Evolutionary conservation across 208 protist genomes (phyloP), one percentile per base, ranked within the genome.

Genomic region (Polymyxa betae): DNA sequence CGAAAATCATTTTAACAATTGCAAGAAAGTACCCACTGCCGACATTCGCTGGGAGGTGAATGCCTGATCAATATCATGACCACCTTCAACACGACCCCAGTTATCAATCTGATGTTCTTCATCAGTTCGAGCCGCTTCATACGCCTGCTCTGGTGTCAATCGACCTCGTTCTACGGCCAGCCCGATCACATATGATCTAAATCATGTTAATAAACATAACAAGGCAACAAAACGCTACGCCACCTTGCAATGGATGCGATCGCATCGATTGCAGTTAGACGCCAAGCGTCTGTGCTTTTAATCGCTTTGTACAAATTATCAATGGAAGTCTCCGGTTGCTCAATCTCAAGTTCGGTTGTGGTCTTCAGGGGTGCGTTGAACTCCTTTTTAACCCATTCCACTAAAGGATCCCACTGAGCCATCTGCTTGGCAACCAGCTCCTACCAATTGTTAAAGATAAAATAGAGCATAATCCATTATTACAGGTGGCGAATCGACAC

Each of bases 361-460:
- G 72, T 82, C n/a, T 82, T 82, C 72, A 82, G n/a, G 5, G 72
- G 72, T 5, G 72, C 72, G n/a, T 82, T 82, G 72, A 82, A 82
- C n/a, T 82, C 72, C 16, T 82, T n/a, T 43, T 35, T 82, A 43
- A 82, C 72, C 72, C 72, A 82, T 40, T 35, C 72, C 16, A 82
- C 35, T 43, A 82, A 43, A 5, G 72, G 72, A n/a, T 82, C 72
- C 72, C 72, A 82, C n/a, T 5, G 10, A 20, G n/a, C 72, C 5
- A 5, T 82, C n/a, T 82, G 72, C 72, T 82, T 82, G 16, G n/a
- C 72, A 5, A 82, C 72, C 5, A 82, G 72, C 72, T 82, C 72
- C 72, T 82, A 43, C 5, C 5, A 5, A 82, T 82, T 43, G 35
- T 40, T 35, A 35, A 20, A 5, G 12, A n/a, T 20, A 82, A 38